Evolutionary conservation across 148 eudicot species (phyloP), one percentile per base, ranked within the genome.

Genomic region (Polygonum aviculare): DNA sequence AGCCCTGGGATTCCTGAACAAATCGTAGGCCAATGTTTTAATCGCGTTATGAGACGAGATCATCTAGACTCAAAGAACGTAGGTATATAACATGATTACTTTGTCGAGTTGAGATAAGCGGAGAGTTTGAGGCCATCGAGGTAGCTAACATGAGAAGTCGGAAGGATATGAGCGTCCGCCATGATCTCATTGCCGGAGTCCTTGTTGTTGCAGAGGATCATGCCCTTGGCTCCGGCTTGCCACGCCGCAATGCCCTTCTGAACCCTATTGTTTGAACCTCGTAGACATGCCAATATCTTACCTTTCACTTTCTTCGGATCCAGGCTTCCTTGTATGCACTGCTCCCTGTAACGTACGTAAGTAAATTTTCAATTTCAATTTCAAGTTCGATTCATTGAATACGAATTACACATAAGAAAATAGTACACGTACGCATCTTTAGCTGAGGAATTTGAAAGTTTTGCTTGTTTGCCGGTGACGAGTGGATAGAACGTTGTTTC

Each of bases 141-240:
- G 74, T 89, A 91, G n/a, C 50, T 85, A 11, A 91, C 69, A 48
- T 89, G 90, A 4, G 90, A 50, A 0, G 96, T 83, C 1, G 96
- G 93, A 67, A 91, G 88, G 49, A 85, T 45, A 77, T 89, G 93
- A 45, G 82, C 44, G 69, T 92, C 95, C 2, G 91, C 78, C 0
- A 81, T 5, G 19, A 84, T 21, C 51, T 87, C 91, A 12, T 89
- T 82, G 8, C 86, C 93, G 65, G 14, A 31, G 0, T 57, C 59
- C 80, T 82, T 14, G 44, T 82, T 84, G n/a, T 92, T 90, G 79
- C 86, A 83, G 2, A 92, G 93, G 71, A 92, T 80, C 91, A 92
- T 87, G 12, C 91, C 95, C 4, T 31, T 85, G 26, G 86, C 97
- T 69, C 97, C 97, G 0, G 91, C 95, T 8, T 59, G 77, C 26